Base-by-base conservation (phyloP, 805 yeast species). In the Candida multigemmis region DNA sequence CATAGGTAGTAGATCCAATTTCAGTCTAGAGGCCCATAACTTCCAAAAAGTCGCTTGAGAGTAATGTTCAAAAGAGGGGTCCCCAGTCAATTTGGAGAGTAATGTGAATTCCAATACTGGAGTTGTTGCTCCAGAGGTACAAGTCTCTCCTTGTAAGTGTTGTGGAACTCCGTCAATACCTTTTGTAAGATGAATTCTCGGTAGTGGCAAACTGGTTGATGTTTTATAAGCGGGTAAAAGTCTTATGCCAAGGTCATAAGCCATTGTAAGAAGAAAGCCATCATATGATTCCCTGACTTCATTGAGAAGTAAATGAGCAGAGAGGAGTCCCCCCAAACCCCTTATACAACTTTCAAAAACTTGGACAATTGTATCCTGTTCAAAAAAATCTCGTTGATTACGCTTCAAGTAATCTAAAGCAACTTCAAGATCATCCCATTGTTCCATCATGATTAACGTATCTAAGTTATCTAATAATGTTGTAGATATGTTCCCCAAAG, bases 261-360 rank as follows among this genome's bases (percentile, higher is more conserved):
- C 96, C 48, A 81, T 54, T 2, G 52, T 48, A 10, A 87, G 53
- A n/a, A 87, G 53, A 31, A 74, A 75, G 4, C 93, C 93, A 42
- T 81, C 74, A 46, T 87, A 85, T 0, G 48, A 46, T 1, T 27
- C 32, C 5, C 46, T 33, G n/a, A 56, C 40, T 10, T 33, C 27
- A 2, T 56, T 42, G 7, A 62, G 41, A 6, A 62, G 42, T 23
- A 84, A 54, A 53, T 87, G 96, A 0, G 84, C 73, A 2, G 89
- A 76, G 13, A 87, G 44, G 16, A 87, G 57, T 0, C 94, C 85
- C 0, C 97, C 97, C 14, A 87, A 45, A 2, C 83, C 71, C 21
- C 97, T 55, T 11, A 89, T 87, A 4, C 85, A 73, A 3, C 82
- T 68, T 49, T 87, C 97, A 49, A 87, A 87, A 1, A 87, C 93